Conservation (phyloP, 192 early-diverging fungal genomes). For the Lobosporangium transversale region DNA sequence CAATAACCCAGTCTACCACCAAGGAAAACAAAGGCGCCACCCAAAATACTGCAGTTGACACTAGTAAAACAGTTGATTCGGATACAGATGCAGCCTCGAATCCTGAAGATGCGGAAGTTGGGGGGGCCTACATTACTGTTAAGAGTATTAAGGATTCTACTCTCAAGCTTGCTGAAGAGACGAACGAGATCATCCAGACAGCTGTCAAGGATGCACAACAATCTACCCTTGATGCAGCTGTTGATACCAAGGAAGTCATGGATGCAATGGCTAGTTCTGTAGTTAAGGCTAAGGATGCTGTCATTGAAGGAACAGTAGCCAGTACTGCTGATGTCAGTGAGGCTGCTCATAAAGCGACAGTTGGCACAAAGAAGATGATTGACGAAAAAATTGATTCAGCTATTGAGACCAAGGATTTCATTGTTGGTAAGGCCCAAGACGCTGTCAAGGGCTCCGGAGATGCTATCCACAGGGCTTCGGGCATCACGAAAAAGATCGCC, state of each 20-base stretch:
- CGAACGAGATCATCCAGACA: background rate
- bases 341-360: too few species aligned
- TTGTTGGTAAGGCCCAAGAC: too few species aligned
- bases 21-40: background rate
- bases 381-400: too few species aligned
- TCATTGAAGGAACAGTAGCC: too few species aligned
- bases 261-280: background rate
- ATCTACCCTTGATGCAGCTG: background rate
- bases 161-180: background rate
- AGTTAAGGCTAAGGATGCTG: background rate
- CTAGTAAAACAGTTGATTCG: background rate
- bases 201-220: background rate
- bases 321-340: too few species aligned
- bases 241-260: background rate
- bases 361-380: too few species aligned
- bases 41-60: background rate
- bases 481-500: too few species aligned
- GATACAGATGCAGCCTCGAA: background rate
- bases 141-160: background rate
- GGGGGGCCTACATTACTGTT: background rate
- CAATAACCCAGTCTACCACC: background rate
- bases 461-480: too few species aligned
- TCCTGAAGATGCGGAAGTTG: slow-evolving; percentile 1
- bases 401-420: too few species aligned
- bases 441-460: too few species aligned